Evolutionary conservation across 164 flowering plant genomes (phyloP).

Genomic region (Umbellularia californica): DNA sequence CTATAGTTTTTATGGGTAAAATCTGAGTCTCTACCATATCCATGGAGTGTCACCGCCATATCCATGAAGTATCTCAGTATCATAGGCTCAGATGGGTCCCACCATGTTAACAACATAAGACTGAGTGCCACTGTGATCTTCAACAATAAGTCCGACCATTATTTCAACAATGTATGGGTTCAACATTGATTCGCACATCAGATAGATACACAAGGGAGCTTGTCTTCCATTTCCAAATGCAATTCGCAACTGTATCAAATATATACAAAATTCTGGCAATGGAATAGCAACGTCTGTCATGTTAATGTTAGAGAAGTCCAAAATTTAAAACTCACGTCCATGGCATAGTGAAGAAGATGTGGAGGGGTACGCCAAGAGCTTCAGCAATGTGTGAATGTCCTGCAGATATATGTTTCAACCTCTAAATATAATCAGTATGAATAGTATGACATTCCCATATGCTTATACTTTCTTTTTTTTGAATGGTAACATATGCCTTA

Average conservation of each 20-base stretch:
- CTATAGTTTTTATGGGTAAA: too few species aligned
- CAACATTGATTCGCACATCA: too few species aligned
- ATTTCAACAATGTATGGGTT: too few species aligned
- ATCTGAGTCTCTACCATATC: too few species aligned
- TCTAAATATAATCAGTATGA: not conserved
- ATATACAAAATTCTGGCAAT: too few species aligned
- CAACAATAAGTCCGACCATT: too few species aligned
- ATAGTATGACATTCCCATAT: not conserved
- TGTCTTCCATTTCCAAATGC: not conserved
- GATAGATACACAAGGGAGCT: not conserved
- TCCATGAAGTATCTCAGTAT: too few species aligned
- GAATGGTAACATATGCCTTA: not conserved
- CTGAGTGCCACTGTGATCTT: too few species aligned
- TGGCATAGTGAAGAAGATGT: slow-evolving; percentile 97
- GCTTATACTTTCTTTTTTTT: not conserved
- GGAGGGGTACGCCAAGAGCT: slow-evolving; percentile 92
- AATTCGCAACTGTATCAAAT: not conserved
- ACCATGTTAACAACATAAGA: too few species aligned
- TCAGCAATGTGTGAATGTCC: slow-evolving; percentile 97
- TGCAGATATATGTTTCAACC: slow-evolving; percentile 7
- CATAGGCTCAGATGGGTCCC: too few species aligned
- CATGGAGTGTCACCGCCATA: too few species aligned
- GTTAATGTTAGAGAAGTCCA: not conserved
- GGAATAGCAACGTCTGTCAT: not conserved
- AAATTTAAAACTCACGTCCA: slow-evolving; percentile 80